These are phyloP conservation scores for Lichtheimia corymbifera DNA, from an alignment of 371 early-diverging fungal species.

Conservation along the genomic window DNA sequence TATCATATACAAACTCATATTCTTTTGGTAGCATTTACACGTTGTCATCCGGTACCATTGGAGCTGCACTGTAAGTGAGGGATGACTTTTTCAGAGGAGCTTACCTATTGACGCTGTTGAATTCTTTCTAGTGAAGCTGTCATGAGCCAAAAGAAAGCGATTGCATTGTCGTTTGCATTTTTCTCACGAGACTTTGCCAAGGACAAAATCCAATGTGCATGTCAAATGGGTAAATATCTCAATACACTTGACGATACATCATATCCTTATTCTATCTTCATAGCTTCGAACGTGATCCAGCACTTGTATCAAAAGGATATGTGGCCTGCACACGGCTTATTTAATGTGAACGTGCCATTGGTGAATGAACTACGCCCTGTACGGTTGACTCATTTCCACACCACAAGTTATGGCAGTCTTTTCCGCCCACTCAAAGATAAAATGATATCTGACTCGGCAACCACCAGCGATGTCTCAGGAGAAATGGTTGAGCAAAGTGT, in stretches of 20 bases:
- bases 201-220: slow-evolving; percentile 27
- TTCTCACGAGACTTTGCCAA: slow-evolving; percentile 23
- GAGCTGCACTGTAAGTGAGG: slow-evolving; percentile 37
- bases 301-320: slow-evolving; percentile 26
- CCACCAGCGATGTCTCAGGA: slow-evolving; percentile 4
- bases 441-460: background rate
- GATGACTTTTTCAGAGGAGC: no score
- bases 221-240: slow-evolving; percentile 30
- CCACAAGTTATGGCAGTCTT: slow-evolving; percentile 29
- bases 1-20: background rate
- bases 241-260: background rate
- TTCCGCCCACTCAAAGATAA: slow-evolving; percentile 20
- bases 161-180: slow-evolving; percentile 48
- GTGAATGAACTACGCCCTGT: slow-evolving; percentile 34
- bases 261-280: background rate
- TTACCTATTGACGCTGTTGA: no score
- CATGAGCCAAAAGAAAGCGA: slow-evolving; percentile 33
- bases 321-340: slow-evolving; percentile 41
- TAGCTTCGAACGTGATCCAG: slow-evolving; percentile 33
- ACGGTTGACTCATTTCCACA: slow-evolving; percentile 35
- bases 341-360: slow-evolving; percentile 46
- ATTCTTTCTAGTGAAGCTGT: slow-evolving; percentile 28
- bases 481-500: slow-evolving; percentile 20
- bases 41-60: slow-evolving; percentile 47
- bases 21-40: slow-evolving; percentile 29